Percentiles rank a stretch among this genome's conserved stretches.
phyloP scores from a whole-genome alignment of 495 filamentous ascomycete species.

The Xeromyces bisporus region DNA sequence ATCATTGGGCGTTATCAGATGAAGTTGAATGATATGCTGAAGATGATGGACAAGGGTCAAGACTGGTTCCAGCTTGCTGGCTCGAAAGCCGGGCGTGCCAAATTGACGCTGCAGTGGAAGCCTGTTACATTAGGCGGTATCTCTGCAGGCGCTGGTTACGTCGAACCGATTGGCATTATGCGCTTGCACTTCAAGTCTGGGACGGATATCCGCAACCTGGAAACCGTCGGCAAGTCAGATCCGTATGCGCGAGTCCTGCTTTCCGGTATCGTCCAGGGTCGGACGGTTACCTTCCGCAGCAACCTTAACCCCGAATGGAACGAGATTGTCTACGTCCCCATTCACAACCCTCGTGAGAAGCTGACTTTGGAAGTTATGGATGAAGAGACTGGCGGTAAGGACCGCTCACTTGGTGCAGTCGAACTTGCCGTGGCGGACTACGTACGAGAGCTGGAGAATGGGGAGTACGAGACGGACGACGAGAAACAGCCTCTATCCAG shows the following conservation, averaged over 20 bases:
- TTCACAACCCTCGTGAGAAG: slow-evolving; percentile 74
- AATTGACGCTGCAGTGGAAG: slow-evolving; percentile 86
- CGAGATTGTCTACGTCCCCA: slow-evolving; percentile 84
- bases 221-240: slow-evolving; percentile 93
- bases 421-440: slow-evolving; percentile 67
- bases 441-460: slow-evolving; percentile 56
- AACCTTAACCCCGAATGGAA: slow-evolving; percentile 94
- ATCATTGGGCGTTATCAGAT: slow-evolving; percentile 85
- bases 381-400: slow-evolving; percentile 70
- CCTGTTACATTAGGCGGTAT: slow-evolving; percentile 70
- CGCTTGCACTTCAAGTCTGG: slow-evolving; percentile 81
- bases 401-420: slow-evolving; percentile 65
- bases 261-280: slow-evolving; percentile 73
- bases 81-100: slow-evolving; percentile 66
- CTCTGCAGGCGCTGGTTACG: slow-evolving; percentile 69
- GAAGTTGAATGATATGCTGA: slow-evolving; percentile 81
- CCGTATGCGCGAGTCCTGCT: slow-evolving; percentile 79
- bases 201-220: slow-evolving; percentile 70
- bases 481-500: slow-evolving; percentile 46
- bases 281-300: slow-evolving; percentile 90
- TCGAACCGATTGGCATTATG: slow-evolving; percentile 87
- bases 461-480: slow-evolving; percentile 69
- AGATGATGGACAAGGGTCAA: slow-evolving; percentile 78
- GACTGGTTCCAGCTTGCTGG: slow-evolving; percentile 89
- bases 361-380: slow-evolving; percentile 92